A percentile compares a stretch with the other conserved stretches of the same genome.
Evolutionary conservation across 768 basidiomycete species (phyloP).

Genomic region (Agaricus blazei): DNA sequence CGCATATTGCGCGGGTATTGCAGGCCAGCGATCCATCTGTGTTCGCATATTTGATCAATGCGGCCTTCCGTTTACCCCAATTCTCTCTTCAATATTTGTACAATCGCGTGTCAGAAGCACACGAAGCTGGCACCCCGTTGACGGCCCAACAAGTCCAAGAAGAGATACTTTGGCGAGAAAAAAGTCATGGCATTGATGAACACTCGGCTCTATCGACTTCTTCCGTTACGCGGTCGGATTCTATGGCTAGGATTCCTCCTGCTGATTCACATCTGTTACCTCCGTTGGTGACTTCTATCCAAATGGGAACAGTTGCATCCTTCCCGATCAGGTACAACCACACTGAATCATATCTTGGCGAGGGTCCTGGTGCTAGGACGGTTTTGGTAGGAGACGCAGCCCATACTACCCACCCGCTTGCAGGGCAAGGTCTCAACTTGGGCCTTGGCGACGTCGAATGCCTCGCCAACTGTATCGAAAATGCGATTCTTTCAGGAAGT

Average conservation of each 20-base stretch:
- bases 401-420: constrained; percentile 91
- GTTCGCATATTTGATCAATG: constrained; percentile 77
- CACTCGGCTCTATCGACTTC: constrained; percentile 59
- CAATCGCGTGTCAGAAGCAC: constrained; percentile 50
- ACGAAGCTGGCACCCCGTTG: constrained; percentile 38
- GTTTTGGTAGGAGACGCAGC: constrained; percentile 95
- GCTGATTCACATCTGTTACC: constrained; percentile 61
- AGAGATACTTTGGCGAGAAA: constrained; percentile 72
- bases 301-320: constrained; percentile 71
- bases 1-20: constrained; percentile 67
- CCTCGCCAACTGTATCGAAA: constrained; percentile 60
- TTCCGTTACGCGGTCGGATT: constrained; percentile 17
- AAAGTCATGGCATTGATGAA: constrained; percentile 58
- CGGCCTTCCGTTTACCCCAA: constrained; percentile 82
- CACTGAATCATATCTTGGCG: constrained; percentile 81
- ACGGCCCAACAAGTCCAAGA: constrained; percentile 44
- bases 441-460: constrained; percentile 84
- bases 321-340: constrained; percentile 90
- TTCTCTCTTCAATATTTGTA: constrained; percentile 68
- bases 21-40: constrained; percentile 59
- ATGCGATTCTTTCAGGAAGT: constrained; percentile 55
- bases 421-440: constrained; percentile 93
- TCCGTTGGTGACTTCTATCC: constrained; percentile 67
- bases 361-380: constrained; percentile 59
- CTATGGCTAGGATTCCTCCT: constrained; percentile 51